A percentile compares a stretch with the other conserved stretches of the same genome.
phyloP scores from a whole-genome alignment of 345 rosid genomes.

The Acer saccharum region DNA sequence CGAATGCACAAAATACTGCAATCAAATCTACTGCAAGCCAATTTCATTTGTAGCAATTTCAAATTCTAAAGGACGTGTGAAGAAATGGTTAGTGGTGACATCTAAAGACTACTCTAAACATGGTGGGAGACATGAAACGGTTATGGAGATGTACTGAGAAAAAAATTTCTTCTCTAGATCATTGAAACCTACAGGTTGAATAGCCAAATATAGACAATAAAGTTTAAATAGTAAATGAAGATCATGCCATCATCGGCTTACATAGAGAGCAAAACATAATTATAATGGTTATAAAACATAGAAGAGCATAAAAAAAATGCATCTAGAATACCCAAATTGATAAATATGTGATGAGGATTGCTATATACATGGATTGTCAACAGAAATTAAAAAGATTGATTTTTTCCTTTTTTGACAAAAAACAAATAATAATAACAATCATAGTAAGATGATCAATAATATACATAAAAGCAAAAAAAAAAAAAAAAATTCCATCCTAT shows the following conservation, averaged over 20 bases:
- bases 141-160: not conserved
- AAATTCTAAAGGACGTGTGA: too few relatives aligned
- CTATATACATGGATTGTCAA: not conserved
- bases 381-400: too few relatives aligned
- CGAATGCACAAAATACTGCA: too few relatives aligned
- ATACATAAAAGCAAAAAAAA: not conserved
- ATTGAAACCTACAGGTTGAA: not conserved
- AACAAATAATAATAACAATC: not conserved
- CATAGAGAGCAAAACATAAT: not conserved
- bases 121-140: not conserved
- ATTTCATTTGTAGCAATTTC: too few relatives aligned
- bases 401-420: not conserved
- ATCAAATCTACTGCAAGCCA: too few relatives aligned
- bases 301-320: not conserved
- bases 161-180: conserved; percentile 12
- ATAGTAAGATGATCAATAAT: not conserved
- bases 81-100: not conserved
- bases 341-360: not conserved
- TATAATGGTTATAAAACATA: not conserved
- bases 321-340: conserved; percentile 14
- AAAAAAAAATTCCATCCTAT: not conserved
- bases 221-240: not conserved
- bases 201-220: not conserved
- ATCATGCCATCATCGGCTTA: not conserved
- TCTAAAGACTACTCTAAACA: conserved; percentile 1